A percentile compares a stretch with the other conserved stretches of the same genome.
These are phyloP conservation scores for Scutellaria minor DNA, from an alignment of 257 asterid genomes.

Conservation along the genomic window DNA sequence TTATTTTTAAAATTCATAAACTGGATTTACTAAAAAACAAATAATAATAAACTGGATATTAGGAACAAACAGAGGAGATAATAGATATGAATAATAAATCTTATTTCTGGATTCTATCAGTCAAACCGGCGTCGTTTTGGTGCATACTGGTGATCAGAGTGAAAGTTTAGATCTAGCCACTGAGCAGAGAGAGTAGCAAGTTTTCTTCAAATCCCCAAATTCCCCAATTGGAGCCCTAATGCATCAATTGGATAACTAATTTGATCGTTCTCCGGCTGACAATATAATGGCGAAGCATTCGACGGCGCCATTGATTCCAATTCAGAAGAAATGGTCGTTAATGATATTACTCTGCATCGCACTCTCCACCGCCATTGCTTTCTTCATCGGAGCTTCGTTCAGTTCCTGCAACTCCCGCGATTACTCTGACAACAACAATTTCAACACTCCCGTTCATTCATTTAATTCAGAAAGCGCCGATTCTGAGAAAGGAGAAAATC, in stretches of 20 bases:
- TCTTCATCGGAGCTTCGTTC: slow-evolving; percentile 67
- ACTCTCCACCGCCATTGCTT: slow-evolving; percentile 60
- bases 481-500: slow-evolving; percentile 39
- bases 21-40: no score
- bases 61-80: no score
- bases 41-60: no score
- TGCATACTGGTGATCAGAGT: not conserved
- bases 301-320: slow-evolving; percentile 31
- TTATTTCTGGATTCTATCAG: not conserved
- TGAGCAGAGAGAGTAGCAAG: not conserved
- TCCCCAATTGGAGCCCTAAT: slow-evolving; percentile 33
- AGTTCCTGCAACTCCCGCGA: slow-evolving; percentile 58
- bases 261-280: not conserved
- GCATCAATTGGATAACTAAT: slow-evolving; percentile 28
- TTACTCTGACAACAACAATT: slow-evolving; percentile 33
- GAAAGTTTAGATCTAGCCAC: slow-evolving; percentile 22
- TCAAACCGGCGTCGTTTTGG: slow-evolving; percentile 21
- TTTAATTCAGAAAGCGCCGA: slow-evolving; percentile 26
- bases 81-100: no score
- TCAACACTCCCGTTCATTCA: slow-evolving; percentile 38
- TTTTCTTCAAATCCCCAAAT: not conserved
- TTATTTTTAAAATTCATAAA: no score
- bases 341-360: slow-evolving; percentile 53
- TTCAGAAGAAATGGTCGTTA: slow-evolving; percentile 59
- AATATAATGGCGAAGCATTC: slow-evolving; percentile 55